phyloP scores from a whole-genome alignment of 225 moss, liverwort and hornwort genomes.

The Pseudoscleropodium purum region DNA sequence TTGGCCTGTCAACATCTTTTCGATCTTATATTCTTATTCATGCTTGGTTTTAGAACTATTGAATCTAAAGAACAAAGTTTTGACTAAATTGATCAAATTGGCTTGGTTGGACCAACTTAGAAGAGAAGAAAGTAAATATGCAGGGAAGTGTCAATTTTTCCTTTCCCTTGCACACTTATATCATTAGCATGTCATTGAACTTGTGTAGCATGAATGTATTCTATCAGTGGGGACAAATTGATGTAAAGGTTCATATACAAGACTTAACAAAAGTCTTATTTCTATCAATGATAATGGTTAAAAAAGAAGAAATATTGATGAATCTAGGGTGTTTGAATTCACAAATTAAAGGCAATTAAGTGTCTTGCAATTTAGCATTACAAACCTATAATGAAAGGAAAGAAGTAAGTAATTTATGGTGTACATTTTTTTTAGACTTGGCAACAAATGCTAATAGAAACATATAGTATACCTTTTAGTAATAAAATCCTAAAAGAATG shows the following conservation, averaged over 20 bases:
- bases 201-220: too few species aligned
- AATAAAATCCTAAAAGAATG: too few species aligned
- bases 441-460: neutral
- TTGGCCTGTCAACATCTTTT: neutral
- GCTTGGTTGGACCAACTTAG: neutral
- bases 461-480: neutral
- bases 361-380: neutral
- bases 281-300: neutral
- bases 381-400: neutral
- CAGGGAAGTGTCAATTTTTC: neutral
- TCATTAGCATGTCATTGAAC: too few species aligned
- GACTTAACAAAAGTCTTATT: neutral
- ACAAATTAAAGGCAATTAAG: neutral
- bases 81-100: accelerated
- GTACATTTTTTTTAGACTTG: neutral
- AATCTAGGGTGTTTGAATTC: neutral
- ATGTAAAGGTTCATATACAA: neutral
- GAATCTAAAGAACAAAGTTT: neutral
- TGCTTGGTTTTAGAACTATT: neutral
- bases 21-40: neutral
- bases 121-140: neutral
- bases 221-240: neutral
- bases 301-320: neutral
- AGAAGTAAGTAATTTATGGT: neutral
- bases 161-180: too few species aligned